phyloP scores from a whole-genome alignment of 208 protist species.

The Trypanosoma cruzi region DNA sequence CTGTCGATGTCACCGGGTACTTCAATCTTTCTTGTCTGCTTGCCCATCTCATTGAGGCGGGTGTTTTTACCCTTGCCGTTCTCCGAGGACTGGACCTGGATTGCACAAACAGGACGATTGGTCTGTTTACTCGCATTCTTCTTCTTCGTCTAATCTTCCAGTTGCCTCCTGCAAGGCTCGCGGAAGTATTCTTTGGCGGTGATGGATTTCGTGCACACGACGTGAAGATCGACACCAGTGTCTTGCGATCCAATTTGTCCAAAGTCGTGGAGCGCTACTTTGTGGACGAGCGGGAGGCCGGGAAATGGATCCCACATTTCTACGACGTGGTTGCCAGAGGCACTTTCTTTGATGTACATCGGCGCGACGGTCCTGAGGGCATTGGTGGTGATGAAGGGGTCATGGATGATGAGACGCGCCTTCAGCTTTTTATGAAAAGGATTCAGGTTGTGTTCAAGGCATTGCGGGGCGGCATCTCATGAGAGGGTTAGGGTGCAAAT shows the following conservation, averaged over 20 bases:
- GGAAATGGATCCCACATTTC: constrained; percentile 70
- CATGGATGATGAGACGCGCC: constrained; percentile 28
- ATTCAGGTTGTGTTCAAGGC: constrained; percentile 75
- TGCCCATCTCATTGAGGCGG: constrained; percentile 50
- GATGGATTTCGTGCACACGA: constrained; percentile 67
- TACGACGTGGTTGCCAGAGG: constrained; percentile 73
- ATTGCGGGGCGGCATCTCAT: constrained; percentile 71
- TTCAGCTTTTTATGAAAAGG: constrained; percentile 60
- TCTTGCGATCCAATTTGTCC: constrained; percentile 48
- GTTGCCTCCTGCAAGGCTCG: constrained; percentile 52
- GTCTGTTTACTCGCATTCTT: constrained; percentile 75
- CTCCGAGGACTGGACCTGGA: constrained; percentile 87
- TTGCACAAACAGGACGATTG: constrained; percentile 72
- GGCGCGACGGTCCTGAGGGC: neutral
- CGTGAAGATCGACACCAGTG: constrained; percentile 53
- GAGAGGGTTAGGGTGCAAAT: constrained; percentile 7
- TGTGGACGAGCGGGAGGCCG: constrained; percentile 57
- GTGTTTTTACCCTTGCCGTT: constrained; percentile 61
- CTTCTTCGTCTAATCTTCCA: constrained; percentile 73
- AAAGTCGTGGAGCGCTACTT: constrained; percentile 78
- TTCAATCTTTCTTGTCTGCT: constrained; percentile 74
- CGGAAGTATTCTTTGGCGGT: constrained; percentile 80
- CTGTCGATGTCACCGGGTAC: constrained; percentile 61
- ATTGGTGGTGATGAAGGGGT: neutral
- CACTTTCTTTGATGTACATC: constrained; percentile 49